Evolutionary conservation across 2,329 filamentous ascomycete genomes (phyloP).

Genomic region (Calonectria pauciramosa): DNA sequence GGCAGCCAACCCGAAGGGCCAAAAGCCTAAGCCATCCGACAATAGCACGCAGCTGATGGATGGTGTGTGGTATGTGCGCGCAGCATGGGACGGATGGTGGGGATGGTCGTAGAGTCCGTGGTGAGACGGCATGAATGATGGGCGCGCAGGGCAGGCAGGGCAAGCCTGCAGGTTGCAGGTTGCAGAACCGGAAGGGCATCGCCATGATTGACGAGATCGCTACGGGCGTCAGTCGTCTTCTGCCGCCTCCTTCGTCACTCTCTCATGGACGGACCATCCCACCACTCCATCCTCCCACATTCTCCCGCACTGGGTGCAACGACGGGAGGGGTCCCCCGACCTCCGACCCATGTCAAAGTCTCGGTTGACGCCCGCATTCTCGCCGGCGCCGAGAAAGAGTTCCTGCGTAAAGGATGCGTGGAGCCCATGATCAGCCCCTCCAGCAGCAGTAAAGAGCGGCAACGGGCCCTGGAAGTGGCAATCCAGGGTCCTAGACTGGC

Average conservation of each 20-base stretch:
- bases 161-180: constrained; percentile 2
- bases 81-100: constrained; percentile 17
- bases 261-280: constrained; percentile 15
- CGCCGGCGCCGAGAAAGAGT: constrained; percentile 34
- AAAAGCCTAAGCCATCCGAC: constrained; percentile 27
- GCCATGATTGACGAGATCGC: constrained; percentile 27
- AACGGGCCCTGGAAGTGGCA: constrained; percentile 23
- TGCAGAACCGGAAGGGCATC: constrained; percentile 1
- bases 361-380: constrained; percentile 26
- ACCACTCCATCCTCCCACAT: constrained; percentile 14
- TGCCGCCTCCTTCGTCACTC: constrained; percentile 26
- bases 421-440: constrained; percentile 31
- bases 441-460: not conserved
- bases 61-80: constrained; percentile 20
- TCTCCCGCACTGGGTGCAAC: constrained; percentile 17
- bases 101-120: constrained; percentile 18
- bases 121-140: constrained; percentile 28
- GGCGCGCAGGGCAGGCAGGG: constrained; percentile 9
- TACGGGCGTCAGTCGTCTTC: constrained; percentile 23
- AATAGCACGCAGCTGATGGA: constrained; percentile 18
- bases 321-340: constrained; percentile 18
- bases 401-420: constrained; percentile 42
- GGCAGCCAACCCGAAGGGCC: constrained; percentile 29
- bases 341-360: constrained; percentile 23
- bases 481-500: constrained; percentile 17